Base-by-base conservation (phyloP, 2,329 filamentous ascomycete species). In the Cladosporium oxysporum region DNA sequence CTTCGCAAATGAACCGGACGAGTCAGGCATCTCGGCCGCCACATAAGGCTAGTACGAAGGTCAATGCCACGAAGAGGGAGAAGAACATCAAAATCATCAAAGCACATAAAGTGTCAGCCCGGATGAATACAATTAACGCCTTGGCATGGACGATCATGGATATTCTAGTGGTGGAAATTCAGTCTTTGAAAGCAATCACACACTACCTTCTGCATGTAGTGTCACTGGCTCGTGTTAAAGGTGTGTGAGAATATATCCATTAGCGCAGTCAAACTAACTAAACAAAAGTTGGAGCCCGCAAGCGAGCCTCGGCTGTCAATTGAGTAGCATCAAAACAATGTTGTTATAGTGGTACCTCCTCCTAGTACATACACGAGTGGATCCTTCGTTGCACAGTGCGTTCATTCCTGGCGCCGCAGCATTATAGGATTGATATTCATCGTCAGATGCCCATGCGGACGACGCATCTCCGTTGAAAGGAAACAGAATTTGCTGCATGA, bases 81-180 rank as follows among this genome's bases (percentile, higher is more conserved):
- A 18, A 47, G n/a, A 47, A 47, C 4, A 47, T 11, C n/a, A 12
- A 33, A 2, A 18, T 29, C 52, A 31, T 31, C 16, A 33, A 55
- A 55, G 18, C 14, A 55, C 23, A 26, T 26, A 26, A 26, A 26
- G 23, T 26, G 23, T 55, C 52, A 5, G 28, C 31, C 50, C 52
- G 52, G 29, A 8, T 55, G n/a, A n/a, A n/a, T 55, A 55, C 28
- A 55, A 33, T 29, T 55, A 18, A 55, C 28, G 7, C 18, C 52
- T 55, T 55, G 52, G 52, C 52, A 33, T 55, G 10, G 52, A 33
- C 23, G 28, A 55, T 55, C 29, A 55, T 10, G 28, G 16, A 31
- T 55, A n/a, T 23, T 3, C 31, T 55, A 55, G 52, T 55, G 52
- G 52, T 55, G 52, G 52, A 55, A 55, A 55, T 29, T 55, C 52